Evolutionary conservation across 78 protist species (phyloP).

Genomic region (Emiliania huxleyi): DNA sequence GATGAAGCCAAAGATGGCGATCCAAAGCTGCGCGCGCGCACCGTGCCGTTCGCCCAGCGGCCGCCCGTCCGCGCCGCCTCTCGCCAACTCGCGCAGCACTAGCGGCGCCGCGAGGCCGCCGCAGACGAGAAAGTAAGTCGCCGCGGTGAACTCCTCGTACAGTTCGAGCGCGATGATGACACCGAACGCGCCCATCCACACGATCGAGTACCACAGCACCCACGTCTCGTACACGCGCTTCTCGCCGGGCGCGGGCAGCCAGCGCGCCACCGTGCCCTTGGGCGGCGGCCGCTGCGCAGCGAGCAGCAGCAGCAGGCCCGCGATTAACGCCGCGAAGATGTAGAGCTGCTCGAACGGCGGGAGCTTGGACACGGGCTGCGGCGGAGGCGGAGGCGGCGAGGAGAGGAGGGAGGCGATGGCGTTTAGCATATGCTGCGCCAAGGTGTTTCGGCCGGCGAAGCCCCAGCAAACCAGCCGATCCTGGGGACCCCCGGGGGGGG

Average conservation of each 20-base stretch:
- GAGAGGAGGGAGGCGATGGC: too few relatives aligned
- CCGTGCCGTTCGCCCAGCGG: neutral
- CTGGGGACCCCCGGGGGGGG: too few relatives aligned
- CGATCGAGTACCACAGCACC: neutral
- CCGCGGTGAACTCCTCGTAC: neutral
- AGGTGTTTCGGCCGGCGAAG: too few relatives aligned
- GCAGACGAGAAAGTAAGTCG: neutral
- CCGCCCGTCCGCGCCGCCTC: too few relatives aligned
- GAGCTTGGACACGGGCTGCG: neutral
- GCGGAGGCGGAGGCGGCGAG: neutral
- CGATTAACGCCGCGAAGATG: neutral
- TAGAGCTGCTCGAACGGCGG: neutral
- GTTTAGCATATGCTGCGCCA: too few relatives aligned
- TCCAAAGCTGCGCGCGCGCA: neutral
- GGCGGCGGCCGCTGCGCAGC: neutral
- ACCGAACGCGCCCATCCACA: conserved; percentile 5
- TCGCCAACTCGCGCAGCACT: neutral
- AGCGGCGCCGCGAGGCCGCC: conserved; percentile 15
- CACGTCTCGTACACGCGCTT: neutral
- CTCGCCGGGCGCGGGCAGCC: neutral
- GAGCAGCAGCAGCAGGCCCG: neutral
- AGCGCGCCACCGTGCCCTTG: neutral
- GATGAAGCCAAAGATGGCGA: neutral
- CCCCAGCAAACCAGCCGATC: too few relatives aligned
- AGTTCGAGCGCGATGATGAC: neutral